Base-by-base conservation (phyloP, 768 basidiomycete species). In the Trametes punicea region DNA sequence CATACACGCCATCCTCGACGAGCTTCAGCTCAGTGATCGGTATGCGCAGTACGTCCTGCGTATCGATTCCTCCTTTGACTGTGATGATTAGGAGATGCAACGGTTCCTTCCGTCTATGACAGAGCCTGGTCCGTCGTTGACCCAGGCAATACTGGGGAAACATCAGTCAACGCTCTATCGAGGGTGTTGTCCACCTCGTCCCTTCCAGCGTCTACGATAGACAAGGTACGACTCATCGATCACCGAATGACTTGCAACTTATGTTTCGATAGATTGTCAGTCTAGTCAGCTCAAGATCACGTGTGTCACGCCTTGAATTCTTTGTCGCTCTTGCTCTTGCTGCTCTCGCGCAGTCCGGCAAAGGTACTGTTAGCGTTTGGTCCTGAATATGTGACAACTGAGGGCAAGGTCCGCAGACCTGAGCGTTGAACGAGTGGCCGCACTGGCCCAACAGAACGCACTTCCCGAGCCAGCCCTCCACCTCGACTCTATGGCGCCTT, bases 261-360 rank as follows among this genome's bases (percentile, higher is more conserved):
- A 46, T 18, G 7, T 16, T 26, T 15, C 30, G 23, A 1, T 61
- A 95, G 93, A 95, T 98, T 64, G 88, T 97, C 53, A 93, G 89
- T 70, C 77, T 95, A 20, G 92, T 93, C 49, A 90, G 89, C 71
- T 85, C 87, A 30, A 80, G 81, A 56, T 79, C 89, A 40, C 79
- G 86, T 47, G 88, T 98, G 33, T 90, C 91, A 7, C 90, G 84
- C 62, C 82, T 87, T 54, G 94, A 98, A 67, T 95, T 96, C 75
- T 95, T 90, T 68, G 90, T 95, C 10, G 90, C 93, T 9, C 72
- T 98, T 23, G 92, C 90, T 10, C 77, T 98, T 13, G 91, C 90
- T 41, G 90, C 91, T 2, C 75, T 96, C 4, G 91, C 90, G 5
- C 94, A 98, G 70, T 74, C 82, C 5, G 86, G 84, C 3, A 85